Conservation (phyloP, 192 early-diverging fungal species). For the Coemansia aciculifera region DNA sequence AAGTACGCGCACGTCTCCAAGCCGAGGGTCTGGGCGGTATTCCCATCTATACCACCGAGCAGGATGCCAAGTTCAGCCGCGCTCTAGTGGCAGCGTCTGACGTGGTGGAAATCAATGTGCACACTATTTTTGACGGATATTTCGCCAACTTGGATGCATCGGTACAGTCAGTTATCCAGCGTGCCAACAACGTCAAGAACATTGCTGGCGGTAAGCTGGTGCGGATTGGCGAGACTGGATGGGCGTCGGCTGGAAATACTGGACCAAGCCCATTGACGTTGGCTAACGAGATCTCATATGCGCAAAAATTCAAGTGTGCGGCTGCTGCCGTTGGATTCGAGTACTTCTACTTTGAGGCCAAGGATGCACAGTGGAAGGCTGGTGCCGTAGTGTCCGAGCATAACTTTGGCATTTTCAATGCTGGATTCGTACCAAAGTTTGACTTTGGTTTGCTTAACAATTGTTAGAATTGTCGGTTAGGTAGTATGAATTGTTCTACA, state of each 20-base stretch:
- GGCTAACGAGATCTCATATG: slow-evolving; percentile 31
- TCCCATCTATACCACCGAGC: slow-evolving; percentile 48
- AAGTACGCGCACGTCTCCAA: slow-evolving; percentile 40
- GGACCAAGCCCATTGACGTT: slow-evolving; percentile 37
- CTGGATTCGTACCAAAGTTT: slow-evolving; percentile 32
- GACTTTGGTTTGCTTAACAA: slow-evolving; percentile 23
- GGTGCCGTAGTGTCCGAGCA: slow-evolving; percentile 24
- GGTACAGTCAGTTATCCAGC: slow-evolving; percentile 40
- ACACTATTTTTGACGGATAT: slow-evolving; percentile 43
- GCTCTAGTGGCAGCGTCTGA: slow-evolving; percentile 30
- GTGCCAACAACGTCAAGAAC: slow-evolving; percentile 19
- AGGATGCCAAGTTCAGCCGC: slow-evolving; percentile 34
- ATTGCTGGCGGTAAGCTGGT: slow-evolving; percentile 23
- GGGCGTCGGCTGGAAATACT: slow-evolving; percentile 44
- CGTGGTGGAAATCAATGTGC: slow-evolving; percentile 45
- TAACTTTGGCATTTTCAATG: slow-evolving; percentile 46
- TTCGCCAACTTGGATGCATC: slow-evolving; percentile 33
- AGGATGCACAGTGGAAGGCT: slow-evolving; percentile 51
- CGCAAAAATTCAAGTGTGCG: slow-evolving; percentile 41
- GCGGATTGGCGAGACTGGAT: slow-evolving; percentile 44
- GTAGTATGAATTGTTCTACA: not conserved
- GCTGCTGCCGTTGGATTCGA: slow-evolving; percentile 21
- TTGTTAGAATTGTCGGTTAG: slow-evolving; percentile 14
- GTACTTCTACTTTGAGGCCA: slow-evolving; percentile 57
- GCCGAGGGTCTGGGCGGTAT: slow-evolving; percentile 43